Evolutionary conservation across 805 yeast species (phyloP).

Genomic region (Candida corydali): DNA sequence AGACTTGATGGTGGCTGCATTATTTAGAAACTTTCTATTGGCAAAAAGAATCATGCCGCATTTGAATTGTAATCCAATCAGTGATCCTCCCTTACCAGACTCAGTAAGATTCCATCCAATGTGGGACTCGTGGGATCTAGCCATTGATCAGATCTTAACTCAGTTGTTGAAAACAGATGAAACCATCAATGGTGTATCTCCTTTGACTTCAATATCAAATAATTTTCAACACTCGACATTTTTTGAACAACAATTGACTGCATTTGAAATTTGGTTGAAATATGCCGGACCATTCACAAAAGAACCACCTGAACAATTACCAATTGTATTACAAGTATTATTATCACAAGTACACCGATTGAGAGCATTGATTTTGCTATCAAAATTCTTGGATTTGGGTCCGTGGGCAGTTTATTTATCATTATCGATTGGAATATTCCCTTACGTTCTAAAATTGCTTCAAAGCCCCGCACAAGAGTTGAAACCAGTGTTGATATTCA

Average conservation of each 20-base stretch:
- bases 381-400: conserved; percentile 86
- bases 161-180: conserved; percentile 47
- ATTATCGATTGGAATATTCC: conserved; percentile 90
- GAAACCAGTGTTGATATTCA: conserved; percentile 89
- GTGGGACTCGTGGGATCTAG: conserved; percentile 99
- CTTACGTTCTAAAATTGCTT: conserved; percentile 82
- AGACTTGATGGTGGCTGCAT: conserved; percentile 93
- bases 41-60: conserved; percentile 94
- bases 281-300: conserved; percentile 76
- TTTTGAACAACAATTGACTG: conserved; percentile 93
- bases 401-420: conserved; percentile 97
- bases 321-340: conserved; percentile 88
- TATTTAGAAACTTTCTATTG: conserved; percentile 84
- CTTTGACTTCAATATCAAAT: conserved; percentile 15
- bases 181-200: too few relatives aligned
- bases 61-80: conserved; percentile 88
- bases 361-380: conserved; percentile 77
- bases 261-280: conserved; percentile 93
- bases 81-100: conserved; percentile 91
- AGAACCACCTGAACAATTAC: conserved; percentile 91
- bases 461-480: conserved; percentile 95
- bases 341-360: conserved; percentile 92
- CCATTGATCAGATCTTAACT: conserved; percentile 87
- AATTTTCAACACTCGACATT: conserved; percentile 88
- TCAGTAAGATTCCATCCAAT: conserved; percentile 74